These are phyloP conservation scores for Thalassiosira exigua DNA, from an alignment of 352 stramenopile genomes.

Conservation along the genomic window DNA sequence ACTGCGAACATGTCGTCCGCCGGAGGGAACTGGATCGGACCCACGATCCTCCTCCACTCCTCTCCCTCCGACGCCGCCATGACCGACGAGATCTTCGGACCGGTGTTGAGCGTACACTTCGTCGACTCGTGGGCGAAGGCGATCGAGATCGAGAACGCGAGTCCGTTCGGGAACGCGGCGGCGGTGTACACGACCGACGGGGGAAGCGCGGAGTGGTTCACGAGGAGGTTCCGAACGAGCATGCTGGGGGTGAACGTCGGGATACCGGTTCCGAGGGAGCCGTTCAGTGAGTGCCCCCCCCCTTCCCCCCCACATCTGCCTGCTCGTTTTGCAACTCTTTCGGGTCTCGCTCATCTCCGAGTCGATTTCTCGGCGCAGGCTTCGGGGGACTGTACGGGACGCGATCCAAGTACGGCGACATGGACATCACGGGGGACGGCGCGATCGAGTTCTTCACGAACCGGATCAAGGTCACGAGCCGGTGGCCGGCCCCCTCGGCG, in stretches of 20 bases:
- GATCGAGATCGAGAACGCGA: slow-evolving; percentile 94
- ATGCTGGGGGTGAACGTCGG: slow-evolving; percentile 98
- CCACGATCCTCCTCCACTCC: slow-evolving; percentile 93
- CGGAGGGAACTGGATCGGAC: slow-evolving; percentile 91
- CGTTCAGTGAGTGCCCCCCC: slow-evolving; percentile 87
- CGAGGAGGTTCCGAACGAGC: slow-evolving; percentile 89
- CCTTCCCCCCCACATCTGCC: too few relatives aligned
- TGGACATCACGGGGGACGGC: slow-evolving; percentile 97
- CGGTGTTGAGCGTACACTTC: slow-evolving; percentile 92
- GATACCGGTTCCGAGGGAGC: slow-evolving; percentile 93
- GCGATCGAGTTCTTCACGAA: slow-evolving; percentile 98
- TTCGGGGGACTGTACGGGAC: slow-evolving; percentile 97
- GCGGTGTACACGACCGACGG: slow-evolving; percentile 96
- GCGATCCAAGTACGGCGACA: slow-evolving; percentile 96
- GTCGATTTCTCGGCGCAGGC: slow-evolving; percentile 95
- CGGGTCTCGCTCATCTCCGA: slow-evolving; percentile 59
- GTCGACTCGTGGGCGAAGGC: slow-evolving; percentile 92
- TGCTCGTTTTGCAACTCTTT: not conserved
- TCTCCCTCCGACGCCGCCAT: slow-evolving; percentile 89
- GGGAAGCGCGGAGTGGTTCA: slow-evolving; percentile 93
- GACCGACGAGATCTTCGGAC: slow-evolving; percentile 97
- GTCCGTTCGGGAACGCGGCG: slow-evolving; percentile 96
- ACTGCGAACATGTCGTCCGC: slow-evolving; percentile 33
- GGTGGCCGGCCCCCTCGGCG: slow-evolving; percentile 85
- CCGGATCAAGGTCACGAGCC: slow-evolving; percentile 96